phyloP scores from a whole-genome alignment of 129 eudicot species.

The Lactuca sativa region DNA sequence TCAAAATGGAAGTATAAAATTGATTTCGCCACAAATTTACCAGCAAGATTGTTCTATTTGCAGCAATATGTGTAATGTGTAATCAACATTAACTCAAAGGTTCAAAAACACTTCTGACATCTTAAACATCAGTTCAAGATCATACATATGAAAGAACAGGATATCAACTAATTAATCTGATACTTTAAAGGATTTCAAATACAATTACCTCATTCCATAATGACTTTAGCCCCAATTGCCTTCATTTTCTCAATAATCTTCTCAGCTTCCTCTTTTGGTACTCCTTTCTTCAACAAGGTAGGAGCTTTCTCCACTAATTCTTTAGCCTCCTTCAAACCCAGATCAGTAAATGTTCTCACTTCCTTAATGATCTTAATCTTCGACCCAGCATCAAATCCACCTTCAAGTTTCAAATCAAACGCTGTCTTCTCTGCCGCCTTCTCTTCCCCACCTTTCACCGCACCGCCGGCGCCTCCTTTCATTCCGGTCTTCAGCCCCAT shows the following conservation, averaged over 20 bases:
- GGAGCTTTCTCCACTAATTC: slow-evolving; percentile 98
- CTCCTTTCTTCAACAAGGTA: slow-evolving; percentile 84
- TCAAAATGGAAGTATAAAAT: background rate
- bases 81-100: background rate
- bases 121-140: background rate
- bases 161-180: background rate
- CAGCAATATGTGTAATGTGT: background rate
- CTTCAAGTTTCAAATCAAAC: slow-evolving; percentile 87
- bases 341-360: slow-evolving; percentile 75
- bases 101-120: background rate
- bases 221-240: slow-evolving; percentile 79
- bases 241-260: slow-evolving; percentile 81
- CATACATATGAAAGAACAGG: slow-evolving; percentile 1
- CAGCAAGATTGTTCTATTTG: slow-evolving; percentile 11
- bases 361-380: slow-evolving; percentile 96
- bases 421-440: slow-evolving; percentile 66
- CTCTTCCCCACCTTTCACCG: slow-evolving; percentile 43
- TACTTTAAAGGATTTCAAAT: background rate
- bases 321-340: slow-evolving; percentile 95
- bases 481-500: slow-evolving; percentile 57
- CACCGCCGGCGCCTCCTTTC: slow-evolving; percentile 31
- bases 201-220: slow-evolving; percentile 73
- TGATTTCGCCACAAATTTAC: background rate
- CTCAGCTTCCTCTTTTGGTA: slow-evolving; percentile 73
- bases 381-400: slow-evolving; percentile 66